Percentiles rank a stretch among this genome's conserved stretches.
phyloP scores from a whole-genome alignment of 225 moss, liverwort and hornwort species.

The Bryum argenteum region DNA sequence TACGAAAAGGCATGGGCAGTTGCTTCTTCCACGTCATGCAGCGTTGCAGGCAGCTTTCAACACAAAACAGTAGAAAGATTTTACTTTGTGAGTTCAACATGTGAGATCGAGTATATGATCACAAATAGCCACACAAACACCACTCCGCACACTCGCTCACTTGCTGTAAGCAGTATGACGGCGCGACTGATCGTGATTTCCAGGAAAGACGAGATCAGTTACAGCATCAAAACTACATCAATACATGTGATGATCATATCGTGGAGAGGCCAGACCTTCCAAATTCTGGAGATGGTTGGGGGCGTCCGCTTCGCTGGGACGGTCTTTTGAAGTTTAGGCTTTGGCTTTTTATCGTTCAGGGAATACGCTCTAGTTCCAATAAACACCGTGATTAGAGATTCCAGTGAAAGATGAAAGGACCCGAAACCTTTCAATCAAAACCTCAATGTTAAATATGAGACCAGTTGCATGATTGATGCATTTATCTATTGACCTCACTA shows the following conservation, averaged over 20 bases:
- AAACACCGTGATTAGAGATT: conserved; percentile 34
- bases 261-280: conserved; percentile 42
- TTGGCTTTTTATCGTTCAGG: conserved; percentile 38
- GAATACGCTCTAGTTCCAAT: conserved; percentile 44
- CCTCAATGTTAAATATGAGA: neutral
- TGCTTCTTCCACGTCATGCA: conserved; percentile 63
- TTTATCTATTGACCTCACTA: neutral
- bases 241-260: conserved; percentile 4
- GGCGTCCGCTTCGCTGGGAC: conserved; percentile 22
- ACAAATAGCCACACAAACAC: conserved; percentile 14
- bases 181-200: neutral
- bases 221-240: conserved; percentile 10
- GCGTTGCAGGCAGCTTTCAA: conserved; percentile 50
- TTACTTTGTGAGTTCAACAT: neutral
- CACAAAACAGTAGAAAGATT: conserved; percentile 12
- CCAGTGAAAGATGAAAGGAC: neutral
- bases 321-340: conserved; percentile 4
- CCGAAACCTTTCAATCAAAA: conserved; percentile 6
- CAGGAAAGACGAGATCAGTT: neutral
- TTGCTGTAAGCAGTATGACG: conserved; percentile 1
- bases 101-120: neutral
- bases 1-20: conserved; percentile 51
- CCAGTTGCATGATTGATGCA: neutral
- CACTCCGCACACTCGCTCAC: neutral
- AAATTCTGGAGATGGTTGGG: conserved; percentile 28